Evolutionary conservation across 345 rosid genomes (phyloP).

Genomic region (Brassica cretica): DNA sequence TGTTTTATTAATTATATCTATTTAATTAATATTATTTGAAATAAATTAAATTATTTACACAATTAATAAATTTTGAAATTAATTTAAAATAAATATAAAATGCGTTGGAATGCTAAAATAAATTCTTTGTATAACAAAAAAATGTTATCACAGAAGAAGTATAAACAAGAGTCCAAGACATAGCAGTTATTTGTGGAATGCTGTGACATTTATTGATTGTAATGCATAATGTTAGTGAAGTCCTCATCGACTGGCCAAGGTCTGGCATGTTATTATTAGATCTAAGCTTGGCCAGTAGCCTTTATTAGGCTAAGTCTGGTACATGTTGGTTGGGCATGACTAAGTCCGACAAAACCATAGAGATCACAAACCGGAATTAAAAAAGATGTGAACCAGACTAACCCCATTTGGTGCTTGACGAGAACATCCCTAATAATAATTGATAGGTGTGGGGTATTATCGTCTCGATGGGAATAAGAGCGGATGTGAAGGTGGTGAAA

Average conservation of each 20-base stretch:
- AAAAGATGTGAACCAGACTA: background rate
- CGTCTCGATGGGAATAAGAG: background rate
- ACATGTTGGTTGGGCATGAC: background rate
- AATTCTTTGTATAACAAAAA: background rate
- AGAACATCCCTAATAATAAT: conserved; percentile 1
- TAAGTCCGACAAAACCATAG: background rate
- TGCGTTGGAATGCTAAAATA: no score
- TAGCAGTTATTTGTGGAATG: background rate
- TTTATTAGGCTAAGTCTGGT: background rate
- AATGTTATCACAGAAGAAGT: no score
- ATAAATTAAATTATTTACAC: no score
- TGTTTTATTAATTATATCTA: background rate
- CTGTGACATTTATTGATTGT: background rate
- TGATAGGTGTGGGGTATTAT: conserved; percentile 21
- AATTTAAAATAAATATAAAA: no score
- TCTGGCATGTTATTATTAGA: background rate
- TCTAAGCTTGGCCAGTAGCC: background rate
- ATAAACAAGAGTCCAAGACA: background rate
- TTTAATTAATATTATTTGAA: no score
- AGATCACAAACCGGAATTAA: background rate
- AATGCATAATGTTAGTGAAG: background rate
- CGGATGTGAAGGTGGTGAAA: conserved; percentile 30
- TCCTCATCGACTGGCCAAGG: background rate
- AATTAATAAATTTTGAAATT: no score
- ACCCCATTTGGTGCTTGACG: background rate